phyloP scores from a whole-genome alignment of 2,329 filamentous ascomycete genomes.

The Colletotrichum cuscutae region DNA sequence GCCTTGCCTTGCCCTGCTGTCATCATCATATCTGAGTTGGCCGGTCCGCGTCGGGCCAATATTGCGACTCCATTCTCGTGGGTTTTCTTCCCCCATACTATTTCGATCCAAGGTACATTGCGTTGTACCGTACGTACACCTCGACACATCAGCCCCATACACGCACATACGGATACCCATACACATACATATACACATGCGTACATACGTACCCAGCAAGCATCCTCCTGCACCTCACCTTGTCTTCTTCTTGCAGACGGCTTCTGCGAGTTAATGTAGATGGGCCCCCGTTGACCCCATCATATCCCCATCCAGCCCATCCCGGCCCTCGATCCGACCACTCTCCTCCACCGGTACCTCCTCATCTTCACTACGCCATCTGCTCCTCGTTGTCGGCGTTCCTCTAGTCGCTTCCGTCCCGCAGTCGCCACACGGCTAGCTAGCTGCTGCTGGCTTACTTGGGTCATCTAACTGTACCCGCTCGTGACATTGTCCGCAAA shows the following conservation, averaged over 20 bases:
- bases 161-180: background rate
- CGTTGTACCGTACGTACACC: conserved; percentile 2
- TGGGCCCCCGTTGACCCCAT: conserved; percentile 20
- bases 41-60: conserved; percentile 22
- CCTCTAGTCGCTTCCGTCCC: conserved; percentile 22
- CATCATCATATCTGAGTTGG: background rate
- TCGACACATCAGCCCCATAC: background rate
- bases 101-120: background rate
- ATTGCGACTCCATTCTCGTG: conserved; percentile 12
- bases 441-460: conserved; percentile 28
- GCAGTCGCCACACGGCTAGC: conserved; percentile 26
- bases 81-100: background rate
- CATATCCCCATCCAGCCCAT: conserved; percentile 20
- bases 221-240: conserved; percentile 21
- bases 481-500: conserved; percentile 38
- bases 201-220: conserved; percentile 19
- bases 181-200: conserved; percentile 3
- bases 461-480: conserved; percentile 29
- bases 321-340: conserved; percentile 19
- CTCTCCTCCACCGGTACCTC: conserved; percentile 12
- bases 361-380: conserved; percentile 8
- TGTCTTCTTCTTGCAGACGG: conserved; percentile 25
- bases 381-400: conserved; percentile 13
- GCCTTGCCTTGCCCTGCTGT: background rate
- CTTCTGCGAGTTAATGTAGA: conserved; percentile 29